A percentile compares a stretch with the other conserved stretches of the same genome.
Evolutionary conservation across 768 basidiomycete species (phyloP).

Genomic region (Termitomyces sp.): DNA sequence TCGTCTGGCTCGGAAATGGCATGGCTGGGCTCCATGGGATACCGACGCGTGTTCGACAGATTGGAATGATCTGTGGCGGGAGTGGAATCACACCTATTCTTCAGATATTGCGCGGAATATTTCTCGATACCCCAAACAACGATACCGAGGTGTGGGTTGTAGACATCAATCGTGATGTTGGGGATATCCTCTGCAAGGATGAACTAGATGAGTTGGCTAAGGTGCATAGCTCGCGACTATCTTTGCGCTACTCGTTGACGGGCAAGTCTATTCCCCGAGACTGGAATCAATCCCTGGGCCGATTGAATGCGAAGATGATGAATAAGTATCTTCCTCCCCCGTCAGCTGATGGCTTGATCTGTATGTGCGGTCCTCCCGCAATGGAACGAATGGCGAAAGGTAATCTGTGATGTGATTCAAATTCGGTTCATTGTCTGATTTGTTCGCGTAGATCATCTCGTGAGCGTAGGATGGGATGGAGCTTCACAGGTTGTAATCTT

Average conservation of each 20-base stretch:
- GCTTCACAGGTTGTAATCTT: conserved; percentile 2
- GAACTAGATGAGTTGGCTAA: conserved; percentile 31
- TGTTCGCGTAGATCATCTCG: not conserved
- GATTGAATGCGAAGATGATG: conserved; percentile 36
- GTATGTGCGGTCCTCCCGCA: conserved; percentile 44
- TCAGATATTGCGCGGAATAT: conserved; percentile 45
- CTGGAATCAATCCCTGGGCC: conserved; percentile 38
- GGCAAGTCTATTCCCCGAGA: conserved; percentile 22
- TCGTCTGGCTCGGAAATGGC: conserved; percentile 44
- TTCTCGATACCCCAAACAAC: conserved; percentile 31
- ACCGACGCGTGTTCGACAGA: conserved; percentile 26
- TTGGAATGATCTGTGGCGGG: conserved; percentile 56
- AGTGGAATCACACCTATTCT: conserved; percentile 53
- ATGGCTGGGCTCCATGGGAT: conserved; percentile 30
- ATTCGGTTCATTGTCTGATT: not conserved
- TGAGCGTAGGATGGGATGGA: conserved; percentile 6
- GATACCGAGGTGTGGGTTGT: conserved; percentile 42
- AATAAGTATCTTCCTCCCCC: conserved; percentile 34
- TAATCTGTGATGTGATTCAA: not conserved
- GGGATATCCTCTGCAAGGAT: conserved; percentile 33
- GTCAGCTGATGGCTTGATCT: conserved; percentile 31
- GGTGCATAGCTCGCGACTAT: conserved; percentile 25
- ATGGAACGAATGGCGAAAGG: conserved; percentile 14
- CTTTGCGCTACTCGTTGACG: conserved; percentile 40
- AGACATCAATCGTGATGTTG: conserved; percentile 39